Base-by-base conservation (phyloP, 805 yeast species). In the Lachancea sp. region DNA sequence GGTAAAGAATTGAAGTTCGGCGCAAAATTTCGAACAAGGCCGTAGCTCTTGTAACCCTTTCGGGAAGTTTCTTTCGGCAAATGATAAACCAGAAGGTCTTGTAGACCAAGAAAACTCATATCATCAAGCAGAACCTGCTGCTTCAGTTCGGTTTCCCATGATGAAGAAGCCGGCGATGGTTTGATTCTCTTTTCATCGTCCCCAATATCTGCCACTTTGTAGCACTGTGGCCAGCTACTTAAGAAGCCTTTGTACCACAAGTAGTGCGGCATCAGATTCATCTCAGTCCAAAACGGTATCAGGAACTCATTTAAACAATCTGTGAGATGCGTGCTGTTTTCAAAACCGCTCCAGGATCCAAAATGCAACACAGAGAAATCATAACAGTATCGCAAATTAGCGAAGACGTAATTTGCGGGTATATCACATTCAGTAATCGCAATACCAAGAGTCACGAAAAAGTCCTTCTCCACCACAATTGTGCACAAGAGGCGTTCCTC, bases 81-180 rank as follows among this genome's bases (percentile, higher is more conserved):
- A 38, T 61, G 59, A 25, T 61, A 61, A 5, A 61, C 50, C 11
- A 58, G 26, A 16, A 60, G 44, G 36, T 61, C 64, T 39, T 55
- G 52, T 1, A 61, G 35, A 3, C 58, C 61, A 21, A 56, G 34
- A 29, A 51, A 61, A 38, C 50, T 55, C 23, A 56, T 56, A 13
- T 58, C 48, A 22, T 54, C 53, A 8, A 59, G 36, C 11, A 61
- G 38, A 26, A 61, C 47, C 7, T 51, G 52, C 39, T 51, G 53
- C 24, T 49, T 50, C 7, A 60, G 45, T 9, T 50, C 40, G 2
- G 56, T 45, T 29, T 60, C 61, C 65, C 65, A 60, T 6, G 33
- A 20, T 7, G 20, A 29, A 8, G 24, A 13, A 20, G 17, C 13
- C 8, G 39, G 16, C 30, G 30, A 28, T 12, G 17, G 21, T 9